Evolutionary conservation across 345 rosid genomes (phyloP), one percentile per base, ranked within the genome.

Genomic region (Barbarea vulgaris): DNA sequence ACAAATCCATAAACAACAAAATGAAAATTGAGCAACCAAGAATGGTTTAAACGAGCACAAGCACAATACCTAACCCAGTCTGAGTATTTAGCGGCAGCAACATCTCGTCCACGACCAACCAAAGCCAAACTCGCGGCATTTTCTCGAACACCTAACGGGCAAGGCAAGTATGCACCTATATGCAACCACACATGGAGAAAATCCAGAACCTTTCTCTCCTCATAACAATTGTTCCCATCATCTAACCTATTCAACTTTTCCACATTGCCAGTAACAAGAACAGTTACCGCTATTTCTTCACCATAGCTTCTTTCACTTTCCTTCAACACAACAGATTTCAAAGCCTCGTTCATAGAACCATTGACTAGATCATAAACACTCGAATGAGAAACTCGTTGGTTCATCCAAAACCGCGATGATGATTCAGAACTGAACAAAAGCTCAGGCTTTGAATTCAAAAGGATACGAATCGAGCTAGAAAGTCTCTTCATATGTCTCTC

Each of bases 1-100:
- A 64, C 51, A 78, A 78, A 78, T 28, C 60, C 64, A 13, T 72
- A 64, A 73, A 22, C 60, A 37, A 74, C 77, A 64, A 39, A 22
- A 14, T 19, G n/a, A 9, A 34, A 50, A 67, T n/a, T 37, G 24
- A 76, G 70, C 41, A 31, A 68, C 15, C 28, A 34, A 55, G 72
- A 65, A 44, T 48, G 19, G 4, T 8, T 39, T 39, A 36, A 55
- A 54, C 22, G 39, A 59, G 50, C 61, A 64, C 30, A 14, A 62
- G 28, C 21, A 64, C 63, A 72, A 86, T 59, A 94, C 97, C 97
- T 89, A 54, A 89, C 89, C 99, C 99, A 90, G 71, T 85, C 87
- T 0, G 96, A 92, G 75, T 92, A 88, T 78, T 92, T 95, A 46
- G 97, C 97, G 42, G 80, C 77, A 1, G 96, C 91, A 58, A 85